These are phyloP conservation scores for Arthrocladium fulminans DNA, from an alignment of 2,329 filamentous ascomycete species.

Conservation along the genomic window DNA sequence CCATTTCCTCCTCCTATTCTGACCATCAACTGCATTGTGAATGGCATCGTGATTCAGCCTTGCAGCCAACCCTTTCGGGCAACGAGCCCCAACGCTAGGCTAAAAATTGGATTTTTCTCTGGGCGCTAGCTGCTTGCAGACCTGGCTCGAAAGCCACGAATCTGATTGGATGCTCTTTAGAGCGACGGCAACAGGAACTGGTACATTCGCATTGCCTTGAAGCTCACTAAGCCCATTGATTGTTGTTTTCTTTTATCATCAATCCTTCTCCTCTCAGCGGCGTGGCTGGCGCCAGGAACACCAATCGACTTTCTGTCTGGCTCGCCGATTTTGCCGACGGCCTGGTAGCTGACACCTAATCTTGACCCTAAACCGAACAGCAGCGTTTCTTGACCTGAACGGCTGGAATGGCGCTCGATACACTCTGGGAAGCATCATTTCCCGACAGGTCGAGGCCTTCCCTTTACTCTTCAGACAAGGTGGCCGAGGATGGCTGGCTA, in stretches of 20 bases:
- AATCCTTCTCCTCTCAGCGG: not conserved
- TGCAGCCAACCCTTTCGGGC: not conserved
- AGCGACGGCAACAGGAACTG: not conserved
- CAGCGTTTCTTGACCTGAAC: not conserved
- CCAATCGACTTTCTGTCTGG: not conserved
- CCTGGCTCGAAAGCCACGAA: not conserved
- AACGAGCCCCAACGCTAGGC: not conserved
- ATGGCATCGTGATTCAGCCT: not conserved
- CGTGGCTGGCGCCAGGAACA: not conserved
- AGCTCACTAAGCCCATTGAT: not conserved
- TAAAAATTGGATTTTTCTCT: not conserved
- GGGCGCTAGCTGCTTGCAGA: not conserved
- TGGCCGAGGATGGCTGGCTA: constrained; percentile 19
- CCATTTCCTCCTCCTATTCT: too few relatives aligned
- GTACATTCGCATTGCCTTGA: not conserved
- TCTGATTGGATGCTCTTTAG: not conserved
- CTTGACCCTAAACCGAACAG: not conserved
- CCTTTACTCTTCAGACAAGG: constrained; percentile 16
- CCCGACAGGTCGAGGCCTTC: constrained; percentile 16
- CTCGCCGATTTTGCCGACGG: not conserved
- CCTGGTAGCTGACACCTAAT: not conserved
- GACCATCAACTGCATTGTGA: too few relatives aligned
- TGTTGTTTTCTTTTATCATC: not conserved
- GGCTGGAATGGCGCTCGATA: constrained; percentile 1
- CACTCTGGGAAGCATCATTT: constrained; percentile 19